phyloP scores from a whole-genome alignment of 306 rosid genomes.

The Bauhinia variegata region DNA sequence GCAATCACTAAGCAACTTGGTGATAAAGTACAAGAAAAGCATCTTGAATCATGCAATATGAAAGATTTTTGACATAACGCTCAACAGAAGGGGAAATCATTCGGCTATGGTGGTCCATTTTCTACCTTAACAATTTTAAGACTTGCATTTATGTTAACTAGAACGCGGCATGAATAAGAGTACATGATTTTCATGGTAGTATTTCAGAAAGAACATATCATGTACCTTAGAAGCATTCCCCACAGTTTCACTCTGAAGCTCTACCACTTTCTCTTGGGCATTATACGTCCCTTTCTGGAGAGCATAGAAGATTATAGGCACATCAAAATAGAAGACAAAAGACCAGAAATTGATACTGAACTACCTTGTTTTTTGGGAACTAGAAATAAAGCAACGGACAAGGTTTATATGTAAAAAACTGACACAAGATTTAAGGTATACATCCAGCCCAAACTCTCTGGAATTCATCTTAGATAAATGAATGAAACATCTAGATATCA shows the following conservation, averaged over 20 bases:
- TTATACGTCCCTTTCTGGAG: conserved; percentile 73
- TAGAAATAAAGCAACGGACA: not conserved
- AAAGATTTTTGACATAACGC: not conserved
- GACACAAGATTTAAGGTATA: not conserved
- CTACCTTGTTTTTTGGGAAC: not conserved
- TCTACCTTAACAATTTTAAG: not conserved
- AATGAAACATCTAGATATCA: conserved; percentile 2
- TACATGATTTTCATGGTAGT: not conserved
- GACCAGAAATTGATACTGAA: not conserved
- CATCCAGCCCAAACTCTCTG: not conserved
- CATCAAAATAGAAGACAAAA: conserved; percentile 22
- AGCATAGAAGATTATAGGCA: conserved; percentile 7
- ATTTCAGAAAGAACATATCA: conserved; percentile 21
- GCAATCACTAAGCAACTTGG: not conserved
- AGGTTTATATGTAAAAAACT: conserved; percentile 6
- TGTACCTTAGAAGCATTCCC: conserved; percentile 92
- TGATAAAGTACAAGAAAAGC: conserved; percentile 4
- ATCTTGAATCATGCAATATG: not conserved
- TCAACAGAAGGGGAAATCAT: not conserved
- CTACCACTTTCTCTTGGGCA: conserved; percentile 65
- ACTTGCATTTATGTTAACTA: not conserved
- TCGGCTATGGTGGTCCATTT: not conserved
- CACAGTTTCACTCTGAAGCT: conserved; percentile 71
- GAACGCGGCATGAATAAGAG: too few relatives aligned
- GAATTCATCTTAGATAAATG: not conserved